These are phyloP conservation scores for Zygoascus bituminiphila DNA, from an alignment of 805 yeast genomes.

Conservation along the genomic window DNA sequence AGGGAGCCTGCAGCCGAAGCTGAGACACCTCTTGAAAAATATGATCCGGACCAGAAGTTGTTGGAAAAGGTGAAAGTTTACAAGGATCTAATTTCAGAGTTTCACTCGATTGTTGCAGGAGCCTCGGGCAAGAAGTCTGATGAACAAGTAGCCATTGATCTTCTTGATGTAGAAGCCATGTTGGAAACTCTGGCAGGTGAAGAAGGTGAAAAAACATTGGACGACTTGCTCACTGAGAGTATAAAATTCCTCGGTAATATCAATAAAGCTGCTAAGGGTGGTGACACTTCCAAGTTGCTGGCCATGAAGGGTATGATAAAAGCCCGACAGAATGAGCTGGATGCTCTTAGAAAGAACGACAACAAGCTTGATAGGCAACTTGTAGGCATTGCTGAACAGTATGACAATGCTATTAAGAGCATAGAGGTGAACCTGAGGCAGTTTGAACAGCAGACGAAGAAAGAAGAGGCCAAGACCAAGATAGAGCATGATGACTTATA, in stretches of 20 bases:
- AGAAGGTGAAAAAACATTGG: not conserved
- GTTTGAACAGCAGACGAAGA: not conserved
- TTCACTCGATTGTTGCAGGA: not conserved
- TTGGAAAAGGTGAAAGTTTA: not conserved
- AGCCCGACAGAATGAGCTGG: not conserved
- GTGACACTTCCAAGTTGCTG: not conserved
- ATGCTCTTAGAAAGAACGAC: not conserved
- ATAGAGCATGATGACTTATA: not conserved
- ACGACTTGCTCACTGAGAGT: not conserved
- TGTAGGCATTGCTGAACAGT: not conserved
- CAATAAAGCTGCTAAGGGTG: not conserved
- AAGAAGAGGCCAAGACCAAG: not conserved
- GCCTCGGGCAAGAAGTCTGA: not conserved
- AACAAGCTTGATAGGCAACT: not conserved
- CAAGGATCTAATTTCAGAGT: not conserved
- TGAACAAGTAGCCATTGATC: not conserved
- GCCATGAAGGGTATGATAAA: not conserved
- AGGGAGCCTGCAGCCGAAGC: not conserved
- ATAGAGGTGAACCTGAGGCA: not conserved
- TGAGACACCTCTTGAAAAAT: not conserved
- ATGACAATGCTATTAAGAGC: not conserved
- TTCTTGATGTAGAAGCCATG: not conserved
- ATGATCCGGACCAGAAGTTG: not conserved
- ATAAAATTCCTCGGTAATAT: not conserved
- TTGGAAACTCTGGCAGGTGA: not conserved